Evolutionary conservation across 208 protist genomes (phyloP).

Genomic region (Plasmodiophora brassicae): DNA sequence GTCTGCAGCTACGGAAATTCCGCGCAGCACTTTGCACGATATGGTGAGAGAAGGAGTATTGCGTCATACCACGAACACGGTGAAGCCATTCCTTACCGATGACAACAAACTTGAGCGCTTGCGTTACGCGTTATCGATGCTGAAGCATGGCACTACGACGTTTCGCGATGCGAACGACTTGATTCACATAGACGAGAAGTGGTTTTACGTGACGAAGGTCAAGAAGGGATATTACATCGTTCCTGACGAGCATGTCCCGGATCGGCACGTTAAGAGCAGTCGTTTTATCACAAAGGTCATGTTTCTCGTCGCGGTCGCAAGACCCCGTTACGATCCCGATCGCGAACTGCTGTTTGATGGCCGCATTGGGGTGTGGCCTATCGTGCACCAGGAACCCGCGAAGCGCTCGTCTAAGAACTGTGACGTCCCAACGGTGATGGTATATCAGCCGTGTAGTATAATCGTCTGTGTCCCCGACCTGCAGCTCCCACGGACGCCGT

Average conservation of each 20-base stretch:
- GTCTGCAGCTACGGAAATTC: background rate
- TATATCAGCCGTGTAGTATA: too few relatives aligned
- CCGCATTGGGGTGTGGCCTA: background rate
- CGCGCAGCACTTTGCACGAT: background rate
- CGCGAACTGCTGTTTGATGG: background rate
- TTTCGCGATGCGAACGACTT: background rate
- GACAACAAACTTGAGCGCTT: background rate
- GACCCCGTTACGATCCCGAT: background rate
- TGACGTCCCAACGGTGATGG: background rate
- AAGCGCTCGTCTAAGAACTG: background rate
- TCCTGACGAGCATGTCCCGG: background rate
- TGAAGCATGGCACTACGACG: background rate
- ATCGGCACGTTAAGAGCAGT: background rate
- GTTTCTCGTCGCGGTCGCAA: background rate
- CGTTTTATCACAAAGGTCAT: background rate
- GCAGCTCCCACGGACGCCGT: too few relatives aligned
- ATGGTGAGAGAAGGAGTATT: background rate
- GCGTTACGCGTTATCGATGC: background rate
- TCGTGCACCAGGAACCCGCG: background rate
- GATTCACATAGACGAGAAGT: constrained; percentile 2
- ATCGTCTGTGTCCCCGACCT: too few relatives aligned
- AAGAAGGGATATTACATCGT: background rate
- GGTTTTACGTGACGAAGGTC: background rate
- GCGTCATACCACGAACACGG: background rate
- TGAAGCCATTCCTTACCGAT: background rate